These are phyloP conservation scores for Dactylellina cionopaga DNA, from an alignment of 2,329 filamentous ascomycete genomes.

Conservation along the genomic window DNA sequence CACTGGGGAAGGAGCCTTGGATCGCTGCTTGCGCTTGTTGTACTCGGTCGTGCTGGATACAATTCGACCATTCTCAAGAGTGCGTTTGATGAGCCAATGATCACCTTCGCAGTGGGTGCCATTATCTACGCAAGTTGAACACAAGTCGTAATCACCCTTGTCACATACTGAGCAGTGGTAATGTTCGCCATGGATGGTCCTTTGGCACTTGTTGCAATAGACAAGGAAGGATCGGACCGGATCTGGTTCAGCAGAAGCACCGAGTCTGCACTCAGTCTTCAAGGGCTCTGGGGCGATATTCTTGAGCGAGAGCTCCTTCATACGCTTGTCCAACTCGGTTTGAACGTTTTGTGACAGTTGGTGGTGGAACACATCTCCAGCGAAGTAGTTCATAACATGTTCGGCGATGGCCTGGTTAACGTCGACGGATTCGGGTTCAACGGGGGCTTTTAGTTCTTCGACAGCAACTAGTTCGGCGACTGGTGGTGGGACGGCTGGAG, in stretches of 20 bases:
- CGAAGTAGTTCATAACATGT: slow-evolving; percentile 42
- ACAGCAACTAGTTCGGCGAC: slow-evolving; percentile 5
- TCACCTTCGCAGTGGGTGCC: slow-evolving; percentile 81
- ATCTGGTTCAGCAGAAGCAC: slow-evolving; percentile 43
- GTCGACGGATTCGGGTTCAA: slow-evolving; percentile 45
- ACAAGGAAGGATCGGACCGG: slow-evolving; percentile 68
- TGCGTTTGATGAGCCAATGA: slow-evolving; percentile 96
- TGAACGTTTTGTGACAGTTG: slow-evolving; percentile 56
- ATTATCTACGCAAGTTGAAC: slow-evolving; percentile 77
- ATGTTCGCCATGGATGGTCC: slow-evolving; percentile 80
- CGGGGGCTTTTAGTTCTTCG: background rate
- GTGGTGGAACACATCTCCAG: slow-evolving; percentile 37
- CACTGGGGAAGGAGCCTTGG: slow-evolving; percentile 49
- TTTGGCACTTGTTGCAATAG: slow-evolving; percentile 91
- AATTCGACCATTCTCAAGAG: slow-evolving; percentile 79
- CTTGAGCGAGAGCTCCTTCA: slow-evolving; percentile 58
- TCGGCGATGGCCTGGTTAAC: slow-evolving; percentile 45
- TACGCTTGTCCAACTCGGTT: slow-evolving; percentile 54
- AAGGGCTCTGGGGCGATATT: slow-evolving; percentile 62
- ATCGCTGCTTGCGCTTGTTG: slow-evolving; percentile 68
- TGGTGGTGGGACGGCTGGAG: slow-evolving; percentile 4
- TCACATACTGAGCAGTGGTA: slow-evolving; percentile 96
- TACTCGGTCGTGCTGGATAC: slow-evolving; percentile 87
- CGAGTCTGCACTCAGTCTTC: slow-evolving; percentile 39
- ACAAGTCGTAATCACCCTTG: slow-evolving; percentile 92